phyloP scores from a whole-genome alignment of 768 basidiomycete genomes.

The Trametes gibbosa region DNA sequence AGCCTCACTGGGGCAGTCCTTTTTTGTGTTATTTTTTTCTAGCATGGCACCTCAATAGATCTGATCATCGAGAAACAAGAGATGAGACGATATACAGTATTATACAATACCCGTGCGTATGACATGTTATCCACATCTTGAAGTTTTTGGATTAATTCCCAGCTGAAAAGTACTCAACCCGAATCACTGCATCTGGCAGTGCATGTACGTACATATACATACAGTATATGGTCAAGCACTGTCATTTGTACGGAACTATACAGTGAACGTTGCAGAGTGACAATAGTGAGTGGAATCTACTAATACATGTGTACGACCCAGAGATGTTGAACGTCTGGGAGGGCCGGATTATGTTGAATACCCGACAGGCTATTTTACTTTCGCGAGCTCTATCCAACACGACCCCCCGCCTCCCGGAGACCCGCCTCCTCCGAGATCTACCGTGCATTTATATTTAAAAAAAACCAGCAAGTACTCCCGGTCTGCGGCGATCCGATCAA shows the following conservation, averaged over 20 bases:
- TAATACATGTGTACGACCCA: slow-evolving; percentile 20
- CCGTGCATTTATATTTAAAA: slow-evolving; percentile 7
- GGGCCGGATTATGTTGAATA: slow-evolving; percentile 54
- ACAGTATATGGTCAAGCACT: too few relatives aligned
- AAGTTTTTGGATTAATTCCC: too few relatives aligned
- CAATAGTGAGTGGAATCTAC: slow-evolving; percentile 20
- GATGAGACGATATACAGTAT: too few relatives aligned
- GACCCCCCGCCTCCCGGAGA: not conserved
- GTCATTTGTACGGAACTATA: not conserved
- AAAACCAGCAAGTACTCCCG: not conserved
- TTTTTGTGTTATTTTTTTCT: not conserved
- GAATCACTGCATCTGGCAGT: not conserved
- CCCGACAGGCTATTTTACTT: slow-evolving; percentile 33
- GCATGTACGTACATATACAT: not conserved
- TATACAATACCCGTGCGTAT: too few relatives aligned
- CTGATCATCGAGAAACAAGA: too few relatives aligned
- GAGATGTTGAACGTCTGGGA: slow-evolving; percentile 27
- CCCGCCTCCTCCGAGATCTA: not conserved
- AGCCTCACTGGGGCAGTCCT: slow-evolving; percentile 52
- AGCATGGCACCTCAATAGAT: too few relatives aligned
- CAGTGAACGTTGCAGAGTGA: slow-evolving; percentile 1
- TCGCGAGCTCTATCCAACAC: slow-evolving; percentile 40
- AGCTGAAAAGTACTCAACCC: too few relatives aligned
- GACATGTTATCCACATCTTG: too few relatives aligned
- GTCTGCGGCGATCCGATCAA: slow-evolving; percentile 4